Base-by-base conservation (phyloP, 2,329 filamentous ascomycete genomes). In the Fusarium sublunatum region DNA sequence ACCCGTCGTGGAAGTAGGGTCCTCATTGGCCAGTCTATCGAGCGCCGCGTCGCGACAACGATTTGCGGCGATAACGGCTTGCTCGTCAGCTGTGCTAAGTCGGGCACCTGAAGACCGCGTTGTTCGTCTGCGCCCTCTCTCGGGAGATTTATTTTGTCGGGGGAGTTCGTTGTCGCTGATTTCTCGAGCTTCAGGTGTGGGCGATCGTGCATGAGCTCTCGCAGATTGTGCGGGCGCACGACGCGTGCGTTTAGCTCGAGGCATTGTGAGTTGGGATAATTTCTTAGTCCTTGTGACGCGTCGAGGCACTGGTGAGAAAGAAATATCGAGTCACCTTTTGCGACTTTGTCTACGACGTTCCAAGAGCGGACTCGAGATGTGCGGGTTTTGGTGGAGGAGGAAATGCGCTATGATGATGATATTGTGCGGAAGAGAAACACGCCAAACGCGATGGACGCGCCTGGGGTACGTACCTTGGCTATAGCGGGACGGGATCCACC, bases 31-130 rank as follows among this genome's bases (percentile, higher is more conserved):
- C 13, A 80, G 72, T 9, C 72, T 67, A 25, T 74, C 70, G 39
- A 80, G 70, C 6, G 78, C 78, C 4, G 72, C 71, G 60, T 81
- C 76, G 41, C 75, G 74, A 41, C 70, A 71, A 34, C 53, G 64
- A n/a, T 61, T 69, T 2, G 74, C 70, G 5, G 68, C 53, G 11
- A 56, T 62, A 28, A 74, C 47, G 9, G 71, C 65, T 36, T 71
- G 68, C 15, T 74, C 58, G 11, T 76, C 71, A 25, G 61, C 51
- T 3, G 63, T 53, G 41, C 56, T 70, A 8, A 64, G 46, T 3
- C 56, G 67, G 19, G 66, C 13, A 15, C 50, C 70, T 11, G 51
- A 62, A 31, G 69, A 61, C 40, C 71, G 65, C 7, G 70, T 73
- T 13, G 60, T 67, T 40, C 71, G 60, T 44, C 58, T 65, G 19